phyloP scores from a whole-genome alignment of 2,329 filamentous ascomycete genomes.

The Parastagonospora avenae region DNA sequence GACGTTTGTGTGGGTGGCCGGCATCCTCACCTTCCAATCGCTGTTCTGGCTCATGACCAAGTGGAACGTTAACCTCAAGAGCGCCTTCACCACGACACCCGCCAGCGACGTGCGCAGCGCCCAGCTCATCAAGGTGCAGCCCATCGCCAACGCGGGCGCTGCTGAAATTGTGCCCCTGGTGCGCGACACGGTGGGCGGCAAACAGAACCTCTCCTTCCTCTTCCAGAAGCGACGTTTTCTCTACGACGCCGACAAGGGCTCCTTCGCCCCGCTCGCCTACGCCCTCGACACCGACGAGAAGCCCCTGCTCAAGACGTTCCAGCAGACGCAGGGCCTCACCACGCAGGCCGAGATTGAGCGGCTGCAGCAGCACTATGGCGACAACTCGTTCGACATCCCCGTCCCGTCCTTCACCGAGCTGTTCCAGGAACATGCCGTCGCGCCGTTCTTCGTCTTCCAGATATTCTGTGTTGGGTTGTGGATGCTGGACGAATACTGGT shows the following conservation, averaged over 20 bases:
- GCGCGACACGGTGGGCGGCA: slow-evolving; percentile 76
- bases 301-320: slow-evolving; percentile 77
- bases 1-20: slow-evolving; percentile 93
- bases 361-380: slow-evolving; percentile 89
- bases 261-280: slow-evolving; percentile 84
- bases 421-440: slow-evolving; percentile 97
- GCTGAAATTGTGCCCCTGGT: slow-evolving; percentile 85
- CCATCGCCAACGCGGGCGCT: slow-evolving; percentile 83
- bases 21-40: slow-evolving; percentile 85
- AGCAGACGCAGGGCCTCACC: slow-evolving; percentile 76
- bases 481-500: slow-evolving; percentile 99
- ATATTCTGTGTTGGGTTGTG: slow-evolving; percentile 97
- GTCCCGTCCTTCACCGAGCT: slow-evolving; percentile 94
- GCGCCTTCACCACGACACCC: slow-evolving; percentile 77
- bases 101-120: slow-evolving; percentile 75
- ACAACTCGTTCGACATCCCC: slow-evolving; percentile 96
- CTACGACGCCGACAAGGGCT: slow-evolving; percentile 71
- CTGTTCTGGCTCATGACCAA: slow-evolving; percentile 95
- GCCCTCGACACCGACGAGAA: slow-evolving; percentile 84
- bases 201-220: slow-evolving; percentile 81
- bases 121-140: slow-evolving; percentile 88
- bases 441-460: slow-evolving; percentile 99
- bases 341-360: slow-evolving; percentile 76
- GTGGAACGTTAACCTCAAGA: slow-evolving; percentile 90
- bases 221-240: slow-evolving; percentile 98